Evolutionary conservation across 441 rosid genomes (phyloP).

Genomic region (Mallotus japonicus): DNA sequence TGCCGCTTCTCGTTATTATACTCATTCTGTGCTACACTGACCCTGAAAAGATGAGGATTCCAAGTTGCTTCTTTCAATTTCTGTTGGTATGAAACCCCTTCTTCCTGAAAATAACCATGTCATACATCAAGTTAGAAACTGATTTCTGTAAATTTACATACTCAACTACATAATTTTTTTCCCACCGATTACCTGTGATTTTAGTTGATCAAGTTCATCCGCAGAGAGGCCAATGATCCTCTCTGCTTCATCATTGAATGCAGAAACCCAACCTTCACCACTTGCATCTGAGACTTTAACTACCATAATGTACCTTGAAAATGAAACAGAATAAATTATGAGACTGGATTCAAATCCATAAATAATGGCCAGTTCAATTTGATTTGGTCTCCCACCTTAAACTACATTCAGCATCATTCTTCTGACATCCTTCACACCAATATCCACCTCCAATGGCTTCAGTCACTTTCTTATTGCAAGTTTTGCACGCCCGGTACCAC

Average conservation of each 20-base stretch:
- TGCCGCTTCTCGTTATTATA: conserved; percentile 88
- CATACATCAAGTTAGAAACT: neutral
- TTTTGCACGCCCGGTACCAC: conserved; percentile 97
- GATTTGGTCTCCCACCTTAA: conserved; percentile 47
- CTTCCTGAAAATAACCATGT: conserved; percentile 43
- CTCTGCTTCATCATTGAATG: conserved; percentile 84
- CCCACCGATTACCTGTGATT: conserved; percentile 48
- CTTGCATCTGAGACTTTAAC: conserved; percentile 66
- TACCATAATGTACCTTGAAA: conserved; percentile 69
- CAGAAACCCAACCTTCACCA: conserved; percentile 77
- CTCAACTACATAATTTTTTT: neutral
- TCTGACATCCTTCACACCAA: conserved; percentile 98
- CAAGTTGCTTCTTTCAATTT: conserved; percentile 81
- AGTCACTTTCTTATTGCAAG: conserved; percentile 90
- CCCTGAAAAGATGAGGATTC: conserved; percentile 67
- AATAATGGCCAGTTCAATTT: neutral
- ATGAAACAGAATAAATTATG: neutral
- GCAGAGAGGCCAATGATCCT: conserved; percentile 78
- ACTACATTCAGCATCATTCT: conserved; percentile 67
- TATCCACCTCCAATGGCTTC: conserved; percentile 80
- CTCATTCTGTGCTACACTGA: conserved; percentile 71
- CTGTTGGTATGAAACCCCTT: conserved; percentile 47
- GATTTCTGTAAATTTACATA: neutral
- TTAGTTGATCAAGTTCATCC: conserved; percentile 72
- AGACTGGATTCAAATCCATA: neutral